Evolutionary conservation across 441 rosid genomes (phyloP).

Genomic region (Manihot esculenta): DNA sequence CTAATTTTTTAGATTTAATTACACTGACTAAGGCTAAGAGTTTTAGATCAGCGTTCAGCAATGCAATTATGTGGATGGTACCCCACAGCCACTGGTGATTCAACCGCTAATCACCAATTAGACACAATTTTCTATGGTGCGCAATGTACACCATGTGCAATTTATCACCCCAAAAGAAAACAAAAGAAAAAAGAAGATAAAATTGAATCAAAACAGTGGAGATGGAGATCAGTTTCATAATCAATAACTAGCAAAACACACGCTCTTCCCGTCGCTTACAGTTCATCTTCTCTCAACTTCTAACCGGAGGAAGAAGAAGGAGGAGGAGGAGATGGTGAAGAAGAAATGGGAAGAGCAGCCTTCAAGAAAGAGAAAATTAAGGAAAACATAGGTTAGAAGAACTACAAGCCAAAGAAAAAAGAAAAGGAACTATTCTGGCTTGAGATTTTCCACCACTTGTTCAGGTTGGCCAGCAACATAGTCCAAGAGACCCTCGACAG

Average conservation of each 20-base stretch:
- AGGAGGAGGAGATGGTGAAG: too few relatives aligned
- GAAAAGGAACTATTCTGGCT: conserved; percentile 23
- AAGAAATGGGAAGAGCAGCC: neutral
- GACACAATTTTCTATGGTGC: neutral
- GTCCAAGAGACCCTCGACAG: conserved; percentile 65
- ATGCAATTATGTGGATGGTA: too few relatives aligned
- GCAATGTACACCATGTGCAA: neutral
- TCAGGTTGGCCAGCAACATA: conserved; percentile 76
- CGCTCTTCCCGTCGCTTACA: neutral
- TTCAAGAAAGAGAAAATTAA: neutral
- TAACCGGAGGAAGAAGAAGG: too few relatives aligned
- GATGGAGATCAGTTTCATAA: neutral
- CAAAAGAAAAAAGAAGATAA: neutral
- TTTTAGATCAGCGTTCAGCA: too few relatives aligned
- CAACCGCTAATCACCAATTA: neutral
- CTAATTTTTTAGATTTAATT: too few relatives aligned
- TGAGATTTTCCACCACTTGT: conserved; percentile 31
- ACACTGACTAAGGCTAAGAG: too few relatives aligned
- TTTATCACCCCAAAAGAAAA: neutral
- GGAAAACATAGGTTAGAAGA: neutral
- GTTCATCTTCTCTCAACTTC: neutral
- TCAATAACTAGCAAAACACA: neutral
- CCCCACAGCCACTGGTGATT: too few relatives aligned
- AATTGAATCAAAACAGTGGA: neutral
- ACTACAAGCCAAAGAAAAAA: too few relatives aligned